Base-by-base conservation (phyloP, 2,329 filamentous ascomycete genomes). In the Epicoccum sorghinum region DNA sequence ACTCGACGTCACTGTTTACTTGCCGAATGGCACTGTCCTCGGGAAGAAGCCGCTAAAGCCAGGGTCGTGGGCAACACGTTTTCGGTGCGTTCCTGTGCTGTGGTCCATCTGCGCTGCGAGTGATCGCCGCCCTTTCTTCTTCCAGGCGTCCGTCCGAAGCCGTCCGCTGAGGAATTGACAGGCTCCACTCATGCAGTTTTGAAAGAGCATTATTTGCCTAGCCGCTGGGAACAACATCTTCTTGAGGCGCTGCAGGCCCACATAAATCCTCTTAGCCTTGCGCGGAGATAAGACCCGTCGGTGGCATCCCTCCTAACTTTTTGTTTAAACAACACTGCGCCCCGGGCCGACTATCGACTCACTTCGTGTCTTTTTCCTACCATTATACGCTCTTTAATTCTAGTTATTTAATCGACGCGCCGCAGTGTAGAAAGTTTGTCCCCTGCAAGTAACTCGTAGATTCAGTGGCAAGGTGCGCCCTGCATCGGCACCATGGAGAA, bases 401-500 rank as follows among this genome's bases (percentile, higher is more conserved):
- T 47, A 50, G 39, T 57, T 32, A 44, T 43, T 30, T 57, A 46
- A 43, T 50, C 27, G 37, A 50, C 25, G 32, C 42, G 37, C 41
- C 52, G 33, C 47, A 52, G 43, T 42, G 46, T 37, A 39, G 50
- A 46, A 44, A 23, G 24, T 29, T 24, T 12, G 44, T 42, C 47
- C 46, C 46, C 47, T 50, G 47, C 46, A 47, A 37, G 30, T 12
- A 35, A 36, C 13, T 33, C 32, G 35, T 32, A 30, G 47, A 32
- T 40, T 46, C 27, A 55, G 48, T 42, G 44, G 37, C 58, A 58
- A 57, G 61, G 65, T 57, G 57, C 57, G 55, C 62, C 60, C 56
- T 63, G 59, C 46, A 36, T 36, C 40, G 7, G 37, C 62, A 45
- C 54, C 58, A 71, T 71, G 68, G 67, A 67, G 42, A 61, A 65